Evolutionary conservation across 2,329 filamentous ascomycete genomes (phyloP).

Genomic region (Colletotrichum sp.): DNA sequence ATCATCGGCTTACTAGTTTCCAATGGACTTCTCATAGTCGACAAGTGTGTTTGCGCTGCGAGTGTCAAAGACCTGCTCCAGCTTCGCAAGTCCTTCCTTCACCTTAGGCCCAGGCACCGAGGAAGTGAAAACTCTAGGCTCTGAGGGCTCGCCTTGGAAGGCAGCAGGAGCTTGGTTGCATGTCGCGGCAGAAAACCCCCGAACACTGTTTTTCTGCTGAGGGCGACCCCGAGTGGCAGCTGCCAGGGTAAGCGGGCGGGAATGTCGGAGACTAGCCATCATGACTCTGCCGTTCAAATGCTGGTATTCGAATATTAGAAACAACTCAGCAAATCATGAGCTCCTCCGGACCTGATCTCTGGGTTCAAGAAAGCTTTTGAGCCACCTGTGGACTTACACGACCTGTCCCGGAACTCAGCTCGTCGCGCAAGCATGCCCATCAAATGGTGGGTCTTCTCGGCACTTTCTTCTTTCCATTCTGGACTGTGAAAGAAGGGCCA

Average conservation of each 20-base stretch:
- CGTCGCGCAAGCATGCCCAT: not conserved
- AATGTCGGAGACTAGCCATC: not conserved
- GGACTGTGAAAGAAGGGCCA: not conserved
- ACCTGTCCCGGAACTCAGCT: not conserved
- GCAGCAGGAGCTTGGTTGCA: not conserved
- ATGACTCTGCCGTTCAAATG: not conserved
- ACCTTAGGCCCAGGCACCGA: constrained; percentile 74
- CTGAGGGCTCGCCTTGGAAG: not conserved
- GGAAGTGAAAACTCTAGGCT: not conserved
- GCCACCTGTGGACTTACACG: not conserved
- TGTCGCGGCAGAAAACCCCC: not conserved
- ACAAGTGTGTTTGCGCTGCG: constrained; percentile 83
- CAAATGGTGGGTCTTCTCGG: not conserved
- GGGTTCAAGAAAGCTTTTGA: not conserved
- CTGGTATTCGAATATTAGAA: not conserved
- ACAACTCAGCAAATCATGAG: not conserved
- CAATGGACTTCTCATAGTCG: constrained; percentile 75
- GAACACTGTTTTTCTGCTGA: not conserved
- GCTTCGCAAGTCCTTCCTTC: constrained; percentile 70
- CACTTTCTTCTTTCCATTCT: not conserved
- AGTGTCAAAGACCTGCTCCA: constrained; percentile 84
- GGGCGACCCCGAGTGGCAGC: not conserved
- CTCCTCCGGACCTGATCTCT: not conserved
- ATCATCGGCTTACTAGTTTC: constrained; percentile 71
- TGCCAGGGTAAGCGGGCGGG: not conserved